Base-by-base conservation (phyloP, 164 flowering plant genomes). In the Paratinospora sagittata region DNA sequence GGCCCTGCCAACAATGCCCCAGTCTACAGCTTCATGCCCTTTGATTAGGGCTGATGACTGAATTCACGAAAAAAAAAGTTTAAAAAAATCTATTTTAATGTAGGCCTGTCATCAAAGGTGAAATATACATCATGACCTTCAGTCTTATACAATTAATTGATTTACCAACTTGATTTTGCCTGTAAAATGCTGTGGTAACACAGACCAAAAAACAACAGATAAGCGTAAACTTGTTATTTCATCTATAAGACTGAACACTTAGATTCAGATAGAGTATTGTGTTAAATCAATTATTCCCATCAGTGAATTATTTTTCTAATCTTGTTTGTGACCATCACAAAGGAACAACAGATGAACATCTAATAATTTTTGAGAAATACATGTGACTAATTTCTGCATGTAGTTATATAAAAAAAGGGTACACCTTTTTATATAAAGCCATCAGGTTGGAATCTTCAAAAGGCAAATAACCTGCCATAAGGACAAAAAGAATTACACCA, bases 381-480 rank as follows among this genome's bases (percentile, higher is more conserved):
- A 16, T 30, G 30, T 23, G 60, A 69, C 45, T 3, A 36, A 21
- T 6, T 24, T 49, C 47, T 19, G 60, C 60, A 68, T 61, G 33
- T 30, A 30, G 34, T 30, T 30, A 30, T 52, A 68, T 33, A 62
- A 17, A 45, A 27, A 30, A 33, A 30, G 10, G 73, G 23, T 78
- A 1, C 69, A 88, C 97, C 96, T 92, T 94, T 82, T 94, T 92
- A 72, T 92, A 94, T 37, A 94, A 76, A 33, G 84, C 73, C 87
- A 80, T 79, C 34, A 94, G 89, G 78, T 94, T 94, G 68, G 97
- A 78, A 36, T 94, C 98, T 73, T 94, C 98, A 76, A 94, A 91
- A 65, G 98, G 98, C 80, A 94, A 79, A 78, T 87, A 94, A 16
- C 98, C 98, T 64, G 97, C 98, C 97, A 94, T 86, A 65, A 94